Conservation (phyloP, 2,329 filamentous ascomycete species). For the Pestalotiopsis sp. region DNA sequence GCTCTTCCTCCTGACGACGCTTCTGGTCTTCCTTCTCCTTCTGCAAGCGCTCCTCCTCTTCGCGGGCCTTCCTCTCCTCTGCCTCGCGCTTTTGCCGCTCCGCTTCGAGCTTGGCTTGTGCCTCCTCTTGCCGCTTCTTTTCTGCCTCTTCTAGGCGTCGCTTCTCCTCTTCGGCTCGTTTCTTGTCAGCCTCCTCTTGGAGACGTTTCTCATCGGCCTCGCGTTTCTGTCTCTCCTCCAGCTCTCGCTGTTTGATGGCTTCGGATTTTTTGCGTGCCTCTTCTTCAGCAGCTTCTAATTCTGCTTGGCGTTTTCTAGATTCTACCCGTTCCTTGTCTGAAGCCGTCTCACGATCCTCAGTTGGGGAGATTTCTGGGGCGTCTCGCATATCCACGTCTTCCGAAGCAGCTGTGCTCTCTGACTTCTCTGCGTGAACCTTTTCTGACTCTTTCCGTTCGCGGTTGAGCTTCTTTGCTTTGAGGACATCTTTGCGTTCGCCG, state of each 20-base stretch:
- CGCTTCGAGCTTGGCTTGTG: conserved; percentile 21
- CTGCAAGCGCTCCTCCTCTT: conserved; percentile 39
- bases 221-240: conserved; percentile 31
- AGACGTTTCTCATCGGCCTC: conserved; percentile 27
- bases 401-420: conserved; percentile 57
- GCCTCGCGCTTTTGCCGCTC: conserved; percentile 19
- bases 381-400: conserved; percentile 62
- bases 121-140: conserved; percentile 24
- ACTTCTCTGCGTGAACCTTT: conserved; percentile 46
- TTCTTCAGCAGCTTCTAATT: conserved; percentile 31
- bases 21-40: conserved; percentile 39
- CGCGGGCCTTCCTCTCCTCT: conserved; percentile 26
- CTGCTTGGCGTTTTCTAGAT: conserved; percentile 35
- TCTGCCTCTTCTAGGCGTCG: conserved; percentile 32
- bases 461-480: conserved; percentile 41
- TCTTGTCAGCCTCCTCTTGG: conserved; percentile 36
- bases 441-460: conserved; percentile 43
- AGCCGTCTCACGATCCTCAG: conserved; percentile 26
- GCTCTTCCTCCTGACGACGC: conserved; percentile 46
- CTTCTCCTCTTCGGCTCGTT: conserved; percentile 22
- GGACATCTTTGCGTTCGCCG: conserved; percentile 34
- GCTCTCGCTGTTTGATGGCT: conserved; percentile 28
- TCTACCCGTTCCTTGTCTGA: conserved; percentile 38
- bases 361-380: conserved; percentile 26
- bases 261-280: conserved; percentile 32